Conservation (phyloP, 805 yeast genomes). For the Pichia nakasei region DNA sequence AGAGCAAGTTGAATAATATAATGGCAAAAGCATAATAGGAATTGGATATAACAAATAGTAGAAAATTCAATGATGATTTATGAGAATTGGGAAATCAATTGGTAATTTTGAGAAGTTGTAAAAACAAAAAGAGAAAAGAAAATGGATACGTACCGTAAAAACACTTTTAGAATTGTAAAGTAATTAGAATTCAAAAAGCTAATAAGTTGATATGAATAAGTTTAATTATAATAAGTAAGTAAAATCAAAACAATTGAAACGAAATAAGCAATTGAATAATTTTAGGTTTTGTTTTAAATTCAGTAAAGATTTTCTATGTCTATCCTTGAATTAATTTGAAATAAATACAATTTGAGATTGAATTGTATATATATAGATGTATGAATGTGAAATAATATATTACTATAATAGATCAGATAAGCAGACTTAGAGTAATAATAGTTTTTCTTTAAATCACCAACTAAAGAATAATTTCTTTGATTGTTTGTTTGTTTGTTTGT, state of each 20-base stretch:
- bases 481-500: slow-evolving; percentile 10
- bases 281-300: neutral
- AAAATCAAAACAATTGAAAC: neutral
- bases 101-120: too few relatives aligned
- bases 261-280: neutral
- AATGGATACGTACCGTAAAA: slow-evolving; percentile 5
- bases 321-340: too few relatives aligned
- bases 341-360: too few relatives aligned
- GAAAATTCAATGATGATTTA: too few relatives aligned
- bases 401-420: neutral
- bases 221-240: too few relatives aligned
- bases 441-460: neutral
- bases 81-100: too few relatives aligned
- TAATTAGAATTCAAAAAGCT: neutral
- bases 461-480: neutral
- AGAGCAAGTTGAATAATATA: too few relatives aligned
- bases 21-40: too few relatives aligned
- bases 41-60: too few relatives aligned
- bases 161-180: slow-evolving; percentile 1
- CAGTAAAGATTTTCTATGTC: too few relatives aligned
- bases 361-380: too few relatives aligned
- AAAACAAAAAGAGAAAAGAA: neutral
- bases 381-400: too few relatives aligned
- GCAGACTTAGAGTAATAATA: neutral
- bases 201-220: neutral